Evolutionary conservation across 2,329 filamentous ascomycete genomes (phyloP).

Genomic region (Didymella lethalis): DNA sequence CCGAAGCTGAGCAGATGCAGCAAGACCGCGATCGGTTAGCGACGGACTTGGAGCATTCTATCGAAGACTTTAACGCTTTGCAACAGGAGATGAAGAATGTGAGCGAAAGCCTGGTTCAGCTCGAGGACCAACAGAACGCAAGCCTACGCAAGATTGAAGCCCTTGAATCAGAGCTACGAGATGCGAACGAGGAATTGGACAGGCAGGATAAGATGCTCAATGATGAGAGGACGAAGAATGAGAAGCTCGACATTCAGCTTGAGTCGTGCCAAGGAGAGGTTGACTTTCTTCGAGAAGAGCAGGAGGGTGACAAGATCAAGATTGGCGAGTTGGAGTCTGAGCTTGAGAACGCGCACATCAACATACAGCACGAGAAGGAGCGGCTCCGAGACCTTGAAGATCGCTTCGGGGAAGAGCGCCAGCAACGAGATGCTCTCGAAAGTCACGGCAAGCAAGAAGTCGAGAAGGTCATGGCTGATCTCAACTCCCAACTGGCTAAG

Average conservation of each 20-base stretch:
- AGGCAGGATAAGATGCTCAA: slow-evolving; percentile 82
- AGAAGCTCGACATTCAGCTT: slow-evolving; percentile 86
- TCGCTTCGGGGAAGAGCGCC: slow-evolving; percentile 79
- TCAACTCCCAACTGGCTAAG: slow-evolving; percentile 81
- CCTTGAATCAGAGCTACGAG: slow-evolving; percentile 81
- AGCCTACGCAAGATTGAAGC: slow-evolving; percentile 81
- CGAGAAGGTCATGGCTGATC: slow-evolving; percentile 89
- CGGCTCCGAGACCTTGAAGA: slow-evolving; percentile 62
- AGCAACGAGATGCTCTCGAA: slow-evolving; percentile 86
- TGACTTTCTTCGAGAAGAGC: slow-evolving; percentile 92
- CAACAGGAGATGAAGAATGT: slow-evolving; percentile 94
- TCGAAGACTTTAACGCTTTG: slow-evolving; percentile 88
- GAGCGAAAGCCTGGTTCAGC: slow-evolving; percentile 81
- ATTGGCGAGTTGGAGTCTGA: slow-evolving; percentile 92
- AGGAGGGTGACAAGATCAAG: slow-evolving; percentile 96
- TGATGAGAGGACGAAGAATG: slow-evolving; percentile 86
- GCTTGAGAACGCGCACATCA: slow-evolving; percentile 79
- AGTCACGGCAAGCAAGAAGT: slow-evolving; percentile 93
- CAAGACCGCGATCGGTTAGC: slow-evolving; percentile 75
- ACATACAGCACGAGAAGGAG: slow-evolving; percentile 84
- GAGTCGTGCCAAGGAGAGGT: slow-evolving; percentile 94
- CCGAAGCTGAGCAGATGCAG: slow-evolving; percentile 75
- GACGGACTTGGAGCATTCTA: slow-evolving; percentile 75
- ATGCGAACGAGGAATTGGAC: slow-evolving; percentile 87
- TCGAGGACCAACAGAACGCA: slow-evolving; percentile 88